phyloP scores from a whole-genome alignment of 495 filamentous ascomycete species.

The Penicillium herquei region DNA sequence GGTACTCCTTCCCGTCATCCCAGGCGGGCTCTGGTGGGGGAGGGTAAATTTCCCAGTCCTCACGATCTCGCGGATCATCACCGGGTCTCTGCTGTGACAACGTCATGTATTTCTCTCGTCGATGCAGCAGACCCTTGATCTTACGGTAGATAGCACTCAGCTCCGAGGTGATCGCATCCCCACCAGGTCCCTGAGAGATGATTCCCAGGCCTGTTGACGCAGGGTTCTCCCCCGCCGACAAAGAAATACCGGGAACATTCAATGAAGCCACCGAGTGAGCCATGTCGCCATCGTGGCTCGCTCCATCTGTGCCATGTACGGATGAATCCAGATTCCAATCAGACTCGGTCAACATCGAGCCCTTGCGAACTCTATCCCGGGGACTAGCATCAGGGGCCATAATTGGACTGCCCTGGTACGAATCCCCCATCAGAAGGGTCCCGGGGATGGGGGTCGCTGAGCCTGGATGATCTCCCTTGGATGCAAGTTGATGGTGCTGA shows the following conservation, averaged over 20 bases:
- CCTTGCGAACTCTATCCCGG: constrained; percentile 7
- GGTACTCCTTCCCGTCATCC: constrained; percentile 64
- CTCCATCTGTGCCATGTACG: neutral
- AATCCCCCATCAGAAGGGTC: constrained; percentile 11
- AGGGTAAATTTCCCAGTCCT: constrained; percentile 86
- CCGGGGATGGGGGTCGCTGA: constrained; percentile 21
- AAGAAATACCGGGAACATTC: constrained; percentile 45
- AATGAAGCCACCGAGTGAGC: constrained; percentile 31
- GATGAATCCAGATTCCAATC: constrained; percentile 14
- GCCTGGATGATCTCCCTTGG: constrained; percentile 19
- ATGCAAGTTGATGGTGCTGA: constrained; percentile 73
- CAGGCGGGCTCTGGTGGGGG: constrained; percentile 86
- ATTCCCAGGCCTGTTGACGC: constrained; percentile 52
- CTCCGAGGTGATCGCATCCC: constrained; percentile 75
- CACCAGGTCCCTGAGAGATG: constrained; percentile 50
- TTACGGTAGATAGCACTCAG: constrained; percentile 81
- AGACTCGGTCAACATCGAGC: constrained; percentile 14
- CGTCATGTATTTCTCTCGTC: constrained; percentile 84
- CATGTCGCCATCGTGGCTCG: constrained; percentile 24
- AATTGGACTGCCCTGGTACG: constrained; percentile 9
- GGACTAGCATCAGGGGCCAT: constrained; percentile 8
- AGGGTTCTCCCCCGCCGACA: constrained; percentile 46
- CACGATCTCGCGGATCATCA: constrained; percentile 85
- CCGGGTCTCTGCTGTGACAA: constrained; percentile 77
- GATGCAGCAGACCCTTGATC: constrained; percentile 76